Evolutionary conservation across 208 protist species (phyloP), one percentile per base, ranked within the genome.

Genomic region (Crithidia fasciculata): DNA sequence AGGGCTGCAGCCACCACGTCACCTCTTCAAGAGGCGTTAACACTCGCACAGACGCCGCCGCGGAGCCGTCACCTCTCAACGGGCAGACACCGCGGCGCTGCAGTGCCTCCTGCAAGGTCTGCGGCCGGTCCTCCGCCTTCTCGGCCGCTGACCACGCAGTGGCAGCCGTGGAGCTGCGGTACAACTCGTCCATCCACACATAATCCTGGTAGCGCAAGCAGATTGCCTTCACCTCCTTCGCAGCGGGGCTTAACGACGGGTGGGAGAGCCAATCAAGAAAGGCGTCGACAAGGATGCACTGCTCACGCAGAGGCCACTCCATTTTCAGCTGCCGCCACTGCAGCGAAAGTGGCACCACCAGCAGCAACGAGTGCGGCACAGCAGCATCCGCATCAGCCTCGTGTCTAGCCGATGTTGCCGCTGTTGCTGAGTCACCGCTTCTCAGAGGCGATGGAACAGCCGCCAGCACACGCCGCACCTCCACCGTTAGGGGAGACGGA

Each of bases 161-260:
- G 0, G 49, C 63, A 2, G 5, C 13, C 5, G 4, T 8, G 8
- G 39, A 39, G 6, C 16, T 49, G 10, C 3, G 15, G 28, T 58
- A 63, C n/a, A 72, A 54, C 0, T 50, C 57, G 18, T 68, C 52
- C 45, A 72, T 41, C 52, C 62, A 15, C 18, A 53, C 43, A 39
- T 57, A 72, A 50, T 78, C 73, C 37, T 72, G 73, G 44, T 78
- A 78, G 37, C 73, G 63, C 56, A 78, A 15, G 39, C 73, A 78
- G 9, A 66, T 2, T 8, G 43, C n/a, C n/a, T n/a, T n/a, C n/a
- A n/a, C n/a, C n/a, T n/a, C n/a, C n/a, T n/a, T n/a, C n/a, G n/a
- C n/a, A n/a, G n/a, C n/a, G n/a, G n/a, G n/a, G n/a, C n/a, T n/a
- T n/a, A 10, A 49, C 6, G 44, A 49, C 19, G 57, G 8, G 45